phyloP scores from a whole-genome alignment of 441 rosid species.

The Gossypium davidsonii region DNA sequence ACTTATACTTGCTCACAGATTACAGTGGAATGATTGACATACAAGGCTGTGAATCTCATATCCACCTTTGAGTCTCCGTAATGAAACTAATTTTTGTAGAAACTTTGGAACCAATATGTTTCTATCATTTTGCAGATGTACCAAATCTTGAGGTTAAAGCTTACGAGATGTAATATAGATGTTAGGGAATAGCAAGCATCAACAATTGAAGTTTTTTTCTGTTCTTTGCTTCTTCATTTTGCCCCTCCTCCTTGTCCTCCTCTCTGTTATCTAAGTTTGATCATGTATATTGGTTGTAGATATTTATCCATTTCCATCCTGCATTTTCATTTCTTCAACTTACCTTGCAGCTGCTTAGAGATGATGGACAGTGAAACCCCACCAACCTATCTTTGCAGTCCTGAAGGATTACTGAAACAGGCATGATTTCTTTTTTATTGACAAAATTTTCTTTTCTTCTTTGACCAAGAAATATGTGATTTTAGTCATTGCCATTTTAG shows the following conservation, averaged over 20 bases:
- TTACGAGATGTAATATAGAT: background rate
- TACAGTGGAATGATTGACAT: background rate
- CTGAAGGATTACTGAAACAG: conserved; percentile 59
- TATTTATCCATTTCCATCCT: background rate
- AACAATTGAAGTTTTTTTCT: background rate
- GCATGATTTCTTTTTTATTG: conserved; percentile 19
- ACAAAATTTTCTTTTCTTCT: background rate
- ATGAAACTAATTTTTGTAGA: background rate
- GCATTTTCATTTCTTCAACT: conserved; percentile 5
- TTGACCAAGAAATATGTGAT: background rate
- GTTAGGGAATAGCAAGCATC: background rate
- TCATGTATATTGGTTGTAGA: background rate
- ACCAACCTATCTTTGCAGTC: conserved; percentile 52
- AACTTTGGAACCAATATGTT: background rate
- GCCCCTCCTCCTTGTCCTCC: background rate
- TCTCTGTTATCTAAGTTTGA: background rate
- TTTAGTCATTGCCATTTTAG: background rate
- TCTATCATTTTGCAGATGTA: background rate
- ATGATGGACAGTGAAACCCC: conserved; percentile 50
- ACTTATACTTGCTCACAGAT: background rate
- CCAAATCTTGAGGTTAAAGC: background rate
- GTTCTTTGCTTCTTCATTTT: background rate
- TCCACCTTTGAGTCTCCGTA: background rate
- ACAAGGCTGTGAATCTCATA: background rate
- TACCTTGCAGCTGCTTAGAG: conserved; percentile 35